Evolutionary conservation across 2,329 filamentous ascomycete species (phyloP).

Genomic region (Helotiales sp.): DNA sequence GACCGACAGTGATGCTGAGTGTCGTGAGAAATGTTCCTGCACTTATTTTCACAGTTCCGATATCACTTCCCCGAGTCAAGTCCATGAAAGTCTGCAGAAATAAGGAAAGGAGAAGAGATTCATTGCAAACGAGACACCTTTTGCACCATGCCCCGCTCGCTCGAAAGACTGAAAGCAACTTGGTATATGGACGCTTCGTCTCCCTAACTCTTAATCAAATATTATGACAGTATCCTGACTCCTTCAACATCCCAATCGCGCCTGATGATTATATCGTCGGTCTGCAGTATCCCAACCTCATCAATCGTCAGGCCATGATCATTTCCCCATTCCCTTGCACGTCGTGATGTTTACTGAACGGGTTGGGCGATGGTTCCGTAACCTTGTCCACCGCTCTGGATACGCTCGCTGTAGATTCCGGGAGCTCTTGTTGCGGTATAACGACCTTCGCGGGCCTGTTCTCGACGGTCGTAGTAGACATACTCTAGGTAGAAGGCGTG

Average conservation of each 20-base stretch:
- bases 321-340: background rate
- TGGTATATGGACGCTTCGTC: background rate
- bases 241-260: background rate
- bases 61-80: background rate
- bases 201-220: background rate
- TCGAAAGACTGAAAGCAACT: background rate
- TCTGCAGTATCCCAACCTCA: background rate
- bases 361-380: constrained; percentile 47
- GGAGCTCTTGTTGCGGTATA: constrained; percentile 57
- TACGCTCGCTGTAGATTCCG: constrained; percentile 69
- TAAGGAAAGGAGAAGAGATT: background rate
- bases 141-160: background rate
- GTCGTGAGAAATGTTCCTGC: background rate
- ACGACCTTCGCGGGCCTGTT: constrained; percentile 59
- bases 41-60: background rate
- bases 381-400: constrained; percentile 71
- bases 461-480: constrained; percentile 75
- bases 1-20: background rate
- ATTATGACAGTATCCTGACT: constrained; percentile 13
- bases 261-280: background rate
- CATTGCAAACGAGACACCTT: background rate
- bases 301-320: constrained; percentile 5
- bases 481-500: constrained; percentile 56
- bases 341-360: constrained; percentile 10
- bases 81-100: background rate